Evolutionary conservation across 2,329 filamentous ascomycete species (phyloP), one percentile per base, ranked within the genome.

Genomic region (Corinectria fuckeliana): DNA sequence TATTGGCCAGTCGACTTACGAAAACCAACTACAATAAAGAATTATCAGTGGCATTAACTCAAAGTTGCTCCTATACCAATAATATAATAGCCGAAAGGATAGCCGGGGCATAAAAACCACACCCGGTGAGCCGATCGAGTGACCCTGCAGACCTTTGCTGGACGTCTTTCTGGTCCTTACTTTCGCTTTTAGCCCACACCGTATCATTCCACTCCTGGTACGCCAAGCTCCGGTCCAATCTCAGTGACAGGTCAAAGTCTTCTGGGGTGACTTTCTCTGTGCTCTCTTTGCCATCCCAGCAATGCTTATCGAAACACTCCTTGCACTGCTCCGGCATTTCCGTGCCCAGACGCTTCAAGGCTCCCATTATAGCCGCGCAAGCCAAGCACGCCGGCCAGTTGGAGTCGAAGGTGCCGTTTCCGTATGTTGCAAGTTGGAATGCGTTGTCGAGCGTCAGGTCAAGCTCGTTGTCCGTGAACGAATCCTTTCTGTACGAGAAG

Each of bases 371-470:
- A 5, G 93, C 86, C 0, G 92, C 92, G 73, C 93, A 97, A 1
- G 88, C 91, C 1, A 94, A 87, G 67, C 93, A 97, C 0, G 86
- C 82, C 0, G 88, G 82, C 92, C 92, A 97, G 36, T 87, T 75
- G 1, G 75, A 66, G 71, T 94, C 88, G 1, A 88, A 68, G 0
- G 90, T 92, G 21, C 83, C 86, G 72, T 96, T 96, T 23, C 85
- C 92, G 78, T 89, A 88, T 0, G 92, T 96, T 1, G 85, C 92
- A 5, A 88, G 83, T 69, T 94, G 84, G 77, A 90, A 93, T 4
- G 91, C 93, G 75, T 97, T 97, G 0, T 70, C 69, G 13, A 69
- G 42, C 4, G 64, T 64, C 18, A 65, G 50, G 16, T 71, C 60
- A 3, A 72, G 58, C 55, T 72, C 65, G 2, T 61, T 51, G 1